Conservation (phyloP, 768 basidiomycete species). For the Tricholoma sp. region DNA sequence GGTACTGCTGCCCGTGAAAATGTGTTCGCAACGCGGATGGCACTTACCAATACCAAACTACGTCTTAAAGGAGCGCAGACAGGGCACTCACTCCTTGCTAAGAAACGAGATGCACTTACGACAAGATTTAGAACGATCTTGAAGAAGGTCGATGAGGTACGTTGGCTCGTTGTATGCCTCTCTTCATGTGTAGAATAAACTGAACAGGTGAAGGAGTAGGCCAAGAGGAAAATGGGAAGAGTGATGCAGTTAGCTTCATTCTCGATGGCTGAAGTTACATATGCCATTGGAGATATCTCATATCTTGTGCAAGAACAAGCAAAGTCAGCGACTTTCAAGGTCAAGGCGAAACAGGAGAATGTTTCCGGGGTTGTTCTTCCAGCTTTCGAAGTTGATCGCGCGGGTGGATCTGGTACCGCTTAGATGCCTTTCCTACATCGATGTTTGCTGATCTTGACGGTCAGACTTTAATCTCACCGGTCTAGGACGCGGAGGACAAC, state of each 20-base stretch:
- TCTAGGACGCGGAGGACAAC: constrained; percentile 94
- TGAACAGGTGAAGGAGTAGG: constrained; percentile 45
- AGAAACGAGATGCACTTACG: constrained; percentile 96
- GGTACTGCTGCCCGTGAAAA: constrained; percentile 88
- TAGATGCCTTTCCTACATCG: neutral
- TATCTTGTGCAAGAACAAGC: constrained; percentile 98
- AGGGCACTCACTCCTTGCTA: constrained; percentile 91
- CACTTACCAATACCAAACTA: constrained; percentile 86
- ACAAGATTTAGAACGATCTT: constrained; percentile 93
- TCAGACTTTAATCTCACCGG: constrained; percentile 96
- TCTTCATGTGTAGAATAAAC: constrained; percentile 1
- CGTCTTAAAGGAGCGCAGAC: constrained; percentile 91
- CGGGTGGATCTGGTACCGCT: constrained; percentile 68
- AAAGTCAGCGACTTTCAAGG: constrained; percentile 84
- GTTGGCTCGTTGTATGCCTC: constrained; percentile 4
- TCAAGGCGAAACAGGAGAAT: constrained; percentile 95
- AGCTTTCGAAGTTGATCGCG: constrained; percentile 89
- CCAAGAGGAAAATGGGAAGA: constrained; percentile 97
- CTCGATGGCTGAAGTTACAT: constrained; percentile 98
- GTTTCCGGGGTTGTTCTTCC: constrained; percentile 96
- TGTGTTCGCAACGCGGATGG: constrained; percentile 97
- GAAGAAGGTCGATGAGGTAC: constrained; percentile 95
- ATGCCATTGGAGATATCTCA: constrained; percentile 94
- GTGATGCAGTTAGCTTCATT: constrained; percentile 99
- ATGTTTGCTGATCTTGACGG: neutral